Evolutionary conservation across 495 filamentous ascomycete genomes (phyloP).

Genomic region (Arthonia radiata): DNA sequence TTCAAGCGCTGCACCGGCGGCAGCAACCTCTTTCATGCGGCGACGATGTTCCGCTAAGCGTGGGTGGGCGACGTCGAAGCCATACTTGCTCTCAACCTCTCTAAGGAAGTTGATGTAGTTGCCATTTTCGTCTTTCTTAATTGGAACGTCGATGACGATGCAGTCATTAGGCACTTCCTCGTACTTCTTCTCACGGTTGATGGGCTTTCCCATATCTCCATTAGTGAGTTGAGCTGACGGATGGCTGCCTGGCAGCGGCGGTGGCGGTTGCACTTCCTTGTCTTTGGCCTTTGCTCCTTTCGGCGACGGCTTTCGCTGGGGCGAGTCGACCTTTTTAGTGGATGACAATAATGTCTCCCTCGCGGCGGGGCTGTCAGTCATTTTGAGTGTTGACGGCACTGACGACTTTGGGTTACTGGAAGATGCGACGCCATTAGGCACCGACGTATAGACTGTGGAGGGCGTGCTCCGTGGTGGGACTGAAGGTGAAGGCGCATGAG

Average conservation of each 20-base stretch:
- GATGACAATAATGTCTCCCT: too few species aligned
- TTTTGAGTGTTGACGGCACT: too few species aligned
- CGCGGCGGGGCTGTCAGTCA: too few species aligned
- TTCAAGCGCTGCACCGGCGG: conserved; percentile 59
- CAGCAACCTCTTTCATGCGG: conserved; percentile 57
- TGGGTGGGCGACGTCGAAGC: conserved; percentile 81
- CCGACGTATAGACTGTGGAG: too few species aligned
- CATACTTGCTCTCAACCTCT: conserved; percentile 77
- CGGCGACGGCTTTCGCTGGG: too few species aligned
- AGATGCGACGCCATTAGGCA: too few species aligned
- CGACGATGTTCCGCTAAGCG: conserved; percentile 64
- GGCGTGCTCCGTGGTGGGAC: too few species aligned
- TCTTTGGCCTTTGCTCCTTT: too few species aligned
- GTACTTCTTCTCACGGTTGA: conserved; percentile 1
- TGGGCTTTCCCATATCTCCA: too few species aligned
- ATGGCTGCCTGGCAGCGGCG: conserved; percentile 40
- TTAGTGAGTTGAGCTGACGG: too few species aligned
- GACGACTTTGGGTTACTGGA: too few species aligned
- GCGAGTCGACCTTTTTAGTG: too few species aligned
- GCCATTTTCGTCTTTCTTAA: conserved; percentile 56
- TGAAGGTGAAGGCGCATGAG: conserved; percentile 19
- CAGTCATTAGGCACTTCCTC: conserved; percentile 6
- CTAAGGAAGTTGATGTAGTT: conserved; percentile 90
- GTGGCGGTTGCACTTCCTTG: conserved; percentile 27
- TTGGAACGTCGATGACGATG: conserved; percentile 59